Conservation (phyloP, 768 basidiomycete species). For the Lepiota brunneoincarnata region DNA sequence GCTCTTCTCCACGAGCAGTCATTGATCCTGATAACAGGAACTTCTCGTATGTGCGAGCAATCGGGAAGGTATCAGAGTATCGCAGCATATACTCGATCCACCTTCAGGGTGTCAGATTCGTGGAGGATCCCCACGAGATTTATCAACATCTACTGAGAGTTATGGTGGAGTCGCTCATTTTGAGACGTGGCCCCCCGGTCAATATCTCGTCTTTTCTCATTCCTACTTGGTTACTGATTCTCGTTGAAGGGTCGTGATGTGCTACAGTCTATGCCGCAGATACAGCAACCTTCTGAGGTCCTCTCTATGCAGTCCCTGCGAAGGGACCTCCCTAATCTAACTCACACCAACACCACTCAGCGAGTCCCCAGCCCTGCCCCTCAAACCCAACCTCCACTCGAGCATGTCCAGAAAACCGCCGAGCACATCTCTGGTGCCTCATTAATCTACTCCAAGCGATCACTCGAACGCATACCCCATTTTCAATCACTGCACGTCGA, state of each 20-base stretch:
- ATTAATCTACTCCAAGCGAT: neutral
- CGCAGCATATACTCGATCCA: conserved; percentile 20
- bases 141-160: conserved; percentile 25
- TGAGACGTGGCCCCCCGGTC: conserved; percentile 22
- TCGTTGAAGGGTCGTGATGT: neutral
- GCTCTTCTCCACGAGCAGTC: neutral
- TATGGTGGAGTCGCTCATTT: conserved; percentile 17
- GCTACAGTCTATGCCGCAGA: neutral
- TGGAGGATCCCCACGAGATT: conserved; percentile 22
- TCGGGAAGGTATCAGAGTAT: conserved; percentile 21
- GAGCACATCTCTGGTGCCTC: neutral
- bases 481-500: neutral
- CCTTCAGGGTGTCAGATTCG: conserved; percentile 14
- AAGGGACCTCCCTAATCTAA: neutral
- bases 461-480: neutral
- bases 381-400: neutral
- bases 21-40: neutral
- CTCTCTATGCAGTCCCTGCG: neutral
- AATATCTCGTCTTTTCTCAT: neutral
- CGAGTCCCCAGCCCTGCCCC: neutral
- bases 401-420: neutral
- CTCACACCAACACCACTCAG: neutral
- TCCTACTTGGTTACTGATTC: neutral
- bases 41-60: conserved; percentile 17
- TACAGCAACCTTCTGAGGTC: neutral